Conservation (phyloP, 805 yeast genomes). For the Candida endomychidarum region DNA sequence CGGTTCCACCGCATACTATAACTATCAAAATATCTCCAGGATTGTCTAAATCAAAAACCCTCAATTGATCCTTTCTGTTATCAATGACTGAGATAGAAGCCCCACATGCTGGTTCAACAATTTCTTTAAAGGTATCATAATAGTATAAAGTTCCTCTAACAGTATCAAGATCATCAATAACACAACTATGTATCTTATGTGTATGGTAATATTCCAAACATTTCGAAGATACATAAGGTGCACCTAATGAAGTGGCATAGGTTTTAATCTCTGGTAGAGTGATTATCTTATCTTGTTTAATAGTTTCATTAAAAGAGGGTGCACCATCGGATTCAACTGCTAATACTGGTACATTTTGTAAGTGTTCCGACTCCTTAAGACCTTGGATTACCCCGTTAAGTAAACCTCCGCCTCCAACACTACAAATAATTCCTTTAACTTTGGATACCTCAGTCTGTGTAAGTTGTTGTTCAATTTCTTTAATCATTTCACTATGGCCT, state of each 20-base stretch:
- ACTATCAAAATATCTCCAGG: conserved; percentile 26
- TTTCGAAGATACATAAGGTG: conserved; percentile 27
- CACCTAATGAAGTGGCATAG: conserved; percentile 26
- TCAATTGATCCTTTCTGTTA: conserved; percentile 13
- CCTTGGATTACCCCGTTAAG: conserved; percentile 30
- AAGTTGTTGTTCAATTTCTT: conserved; percentile 25
- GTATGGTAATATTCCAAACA: conserved; percentile 18
- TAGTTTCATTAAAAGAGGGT: conserved; percentile 22
- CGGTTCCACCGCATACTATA: conserved; percentile 32
- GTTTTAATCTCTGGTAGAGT: conserved; percentile 22
- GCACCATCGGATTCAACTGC: conserved; percentile 30
- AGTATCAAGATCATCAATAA: conserved; percentile 29
- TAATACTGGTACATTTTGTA: conserved; percentile 22
- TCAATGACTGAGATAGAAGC: conserved; percentile 23
- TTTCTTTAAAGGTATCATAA: conserved; percentile 22
- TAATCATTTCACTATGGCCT: conserved; percentile 29
- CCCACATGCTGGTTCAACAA: conserved; percentile 37
- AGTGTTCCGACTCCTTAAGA: conserved; percentile 15
- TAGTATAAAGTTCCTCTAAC: conserved; percentile 21
- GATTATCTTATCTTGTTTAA: conserved; percentile 20
- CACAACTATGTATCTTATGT: conserved; percentile 17
- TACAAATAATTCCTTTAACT: conserved; percentile 29
- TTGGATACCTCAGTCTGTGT: conserved; percentile 14
- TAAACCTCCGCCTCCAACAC: conserved; percentile 39
- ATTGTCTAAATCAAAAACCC: conserved; percentile 12